Base-by-base conservation (phyloP, 2,329 filamentous ascomycete genomes). In the Pestalotiopsis sp. region DNA sequence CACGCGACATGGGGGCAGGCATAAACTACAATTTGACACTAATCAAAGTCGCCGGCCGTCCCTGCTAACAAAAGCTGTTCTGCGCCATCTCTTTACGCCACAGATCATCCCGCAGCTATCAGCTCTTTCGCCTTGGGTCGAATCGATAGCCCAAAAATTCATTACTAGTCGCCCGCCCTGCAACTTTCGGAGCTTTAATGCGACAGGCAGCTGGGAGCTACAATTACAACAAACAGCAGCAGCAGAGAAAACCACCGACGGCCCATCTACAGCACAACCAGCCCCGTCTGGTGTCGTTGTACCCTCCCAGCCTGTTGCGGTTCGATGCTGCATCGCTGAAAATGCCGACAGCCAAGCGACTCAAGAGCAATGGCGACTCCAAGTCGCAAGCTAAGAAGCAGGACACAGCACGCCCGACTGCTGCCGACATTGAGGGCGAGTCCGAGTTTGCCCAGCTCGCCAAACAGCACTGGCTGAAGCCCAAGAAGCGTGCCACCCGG, bases 401-500 rank as follows among this genome's bases (percentile, higher is more conserved):
- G 38, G 80, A 82, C 68, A 77, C 82, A 36, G 83, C 85, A 67
- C 88, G 90, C 59, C 89, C 91, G 6, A 90, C 90, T 5, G 86
- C 92, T 71, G 88, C 90, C 73, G 92, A 92, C 75, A 78, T 93
- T 70, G 90, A 92, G 73, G 91, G 90, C 76, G 91, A 93, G 76
- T 90, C 85, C 75, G 83, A 87, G 72, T 93, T 94, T 82, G 90
- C 91, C 75, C 88, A 92, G 78, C 84, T 98, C 72, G 96, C 96
- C 70, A 89, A 91, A 77, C 90, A 93, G 80, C 88, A 95, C 81
- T 99, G 96, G 96, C 84, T 97, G 70, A 91, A 92, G 78, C 74
- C 84, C 9, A 83, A 87, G 27, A 88, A 85, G 77, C 89, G 87
- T 77, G 75, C 87, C 36, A 81, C 87, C 63, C 93, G 91, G 77